Conservation (phyloP, 176 grass and related monocot genomes). For the Musa itinerans region DNA sequence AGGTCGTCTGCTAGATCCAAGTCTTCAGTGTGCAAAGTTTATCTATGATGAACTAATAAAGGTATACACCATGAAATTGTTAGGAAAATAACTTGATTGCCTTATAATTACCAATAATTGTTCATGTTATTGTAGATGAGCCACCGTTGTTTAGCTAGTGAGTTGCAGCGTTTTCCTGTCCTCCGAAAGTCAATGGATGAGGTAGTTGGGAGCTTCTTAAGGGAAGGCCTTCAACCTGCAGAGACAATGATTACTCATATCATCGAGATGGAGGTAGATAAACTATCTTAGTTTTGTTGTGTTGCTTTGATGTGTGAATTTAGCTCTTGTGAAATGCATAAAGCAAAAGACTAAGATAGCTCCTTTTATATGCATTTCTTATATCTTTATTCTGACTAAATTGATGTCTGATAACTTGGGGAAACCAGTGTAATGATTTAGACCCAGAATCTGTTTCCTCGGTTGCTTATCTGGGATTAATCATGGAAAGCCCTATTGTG, state of each 20-base stretch:
- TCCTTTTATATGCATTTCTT: neutral
- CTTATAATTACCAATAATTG: neutral
- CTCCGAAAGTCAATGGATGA: constrained; percentile 92
- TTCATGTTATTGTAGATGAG: constrained; percentile 52
- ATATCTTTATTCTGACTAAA: neutral
- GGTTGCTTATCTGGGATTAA: too few species aligned
- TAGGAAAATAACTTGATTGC: neutral
- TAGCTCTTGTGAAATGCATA: neutral
- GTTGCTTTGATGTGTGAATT: neutral
- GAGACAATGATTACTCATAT: constrained; percentile 94
- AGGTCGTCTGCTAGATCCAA: constrained; percentile 76
- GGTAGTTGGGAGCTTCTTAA: constrained; percentile 79
- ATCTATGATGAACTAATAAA: constrained; percentile 96
- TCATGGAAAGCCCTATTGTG: too few species aligned
- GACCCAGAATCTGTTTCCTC: too few species aligned
- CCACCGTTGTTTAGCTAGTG: constrained; percentile 55
- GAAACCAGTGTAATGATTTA: too few species aligned
- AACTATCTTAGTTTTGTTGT: constrained; percentile 1
- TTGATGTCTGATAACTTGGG: too few species aligned
- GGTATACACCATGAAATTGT: constrained; percentile 30
- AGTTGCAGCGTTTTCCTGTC: constrained; percentile 87
- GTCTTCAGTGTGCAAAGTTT: constrained; percentile 92
- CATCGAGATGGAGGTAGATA: constrained; percentile 87
- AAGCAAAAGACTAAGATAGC: neutral
- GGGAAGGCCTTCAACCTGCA: constrained; percentile 86